Conservation (phyloP, 495 filamentous ascomycete genomes). For the Aeminium ludgeri region DNA sequence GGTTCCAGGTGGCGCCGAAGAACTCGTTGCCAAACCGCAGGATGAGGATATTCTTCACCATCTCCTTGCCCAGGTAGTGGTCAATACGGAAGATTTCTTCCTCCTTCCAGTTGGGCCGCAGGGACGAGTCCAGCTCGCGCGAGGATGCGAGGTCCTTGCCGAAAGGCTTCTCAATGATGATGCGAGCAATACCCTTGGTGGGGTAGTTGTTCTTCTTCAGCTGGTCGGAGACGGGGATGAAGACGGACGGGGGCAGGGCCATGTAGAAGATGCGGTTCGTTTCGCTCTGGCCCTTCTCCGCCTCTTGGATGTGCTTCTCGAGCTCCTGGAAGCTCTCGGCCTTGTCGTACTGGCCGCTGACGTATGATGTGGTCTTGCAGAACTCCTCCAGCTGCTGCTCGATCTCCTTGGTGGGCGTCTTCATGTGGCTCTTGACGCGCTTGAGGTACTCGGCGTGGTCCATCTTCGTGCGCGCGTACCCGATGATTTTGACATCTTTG, state of each 20-base stretch:
- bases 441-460: slow-evolving; percentile 87
- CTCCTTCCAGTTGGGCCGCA: slow-evolving; percentile 97
- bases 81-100: slow-evolving; percentile 99
- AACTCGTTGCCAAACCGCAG: slow-evolving; percentile 98
- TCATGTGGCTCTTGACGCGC: slow-evolving; percentile 94
- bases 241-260: slow-evolving; percentile 94
- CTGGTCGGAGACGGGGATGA: slow-evolving; percentile 92
- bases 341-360: slow-evolving; percentile 93
- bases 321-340: slow-evolving; percentile 87
- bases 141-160: slow-evolving; percentile 93
- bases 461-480: slow-evolving; percentile 99
- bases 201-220: slow-evolving; percentile 96
- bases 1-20: slow-evolving; percentile 97
- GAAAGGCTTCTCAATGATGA: slow-evolving; percentile 99
- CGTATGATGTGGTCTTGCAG: slow-evolving; percentile 71
- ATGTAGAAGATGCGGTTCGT: slow-evolving; percentile 96
- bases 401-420: slow-evolving; percentile 94
- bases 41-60: slow-evolving; percentile 99
- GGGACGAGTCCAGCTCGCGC: slow-evolving; percentile 80
- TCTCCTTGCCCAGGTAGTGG: slow-evolving; percentile 99
- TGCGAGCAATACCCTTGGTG: slow-evolving; percentile 66
- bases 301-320: slow-evolving; percentile 71
- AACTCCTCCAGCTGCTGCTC: slow-evolving; percentile 89
- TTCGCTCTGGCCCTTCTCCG: slow-evolving; percentile 69
- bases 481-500: slow-evolving; percentile 90